These are phyloP conservation scores for Fonsecaea nubica DNA, from an alignment of 2,329 filamentous ascomycete species.

Conservation along the genomic window DNA sequence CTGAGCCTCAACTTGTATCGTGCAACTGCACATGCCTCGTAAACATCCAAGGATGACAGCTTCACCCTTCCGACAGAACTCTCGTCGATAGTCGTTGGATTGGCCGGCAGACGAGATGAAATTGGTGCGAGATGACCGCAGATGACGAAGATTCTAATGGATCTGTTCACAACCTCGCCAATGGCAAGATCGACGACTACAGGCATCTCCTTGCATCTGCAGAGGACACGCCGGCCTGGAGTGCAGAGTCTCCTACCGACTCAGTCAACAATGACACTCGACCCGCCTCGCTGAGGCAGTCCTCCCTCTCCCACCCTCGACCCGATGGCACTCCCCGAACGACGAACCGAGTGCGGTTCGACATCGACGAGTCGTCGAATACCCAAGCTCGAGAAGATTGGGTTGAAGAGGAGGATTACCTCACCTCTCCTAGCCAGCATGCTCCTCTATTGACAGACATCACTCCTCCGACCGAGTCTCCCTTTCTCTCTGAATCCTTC, in stretches of 20 bases:
- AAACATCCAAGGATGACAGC: slow-evolving; percentile 5
- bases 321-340: slow-evolving; percentile 62
- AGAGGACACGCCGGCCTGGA: slow-evolving; percentile 36
- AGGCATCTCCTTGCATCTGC: slow-evolving; percentile 25
- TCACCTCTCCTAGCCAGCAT: slow-evolving; percentile 59
- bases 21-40: not conserved
- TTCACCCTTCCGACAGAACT: not conserved
- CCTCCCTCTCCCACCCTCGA: slow-evolving; percentile 50
- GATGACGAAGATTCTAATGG: slow-evolving; percentile 36
- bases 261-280: slow-evolving; percentile 27
- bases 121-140: slow-evolving; percentile 37
- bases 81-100: not conserved
- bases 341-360: slow-evolving; percentile 77
- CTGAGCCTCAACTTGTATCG: not conserved
- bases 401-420: slow-evolving; percentile 66
- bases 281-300: slow-evolving; percentile 45
- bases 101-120: slow-evolving; percentile 30
- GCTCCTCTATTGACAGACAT: slow-evolving; percentile 80
- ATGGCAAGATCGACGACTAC: slow-evolving; percentile 33
- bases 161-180: slow-evolving; percentile 24
- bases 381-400: slow-evolving; percentile 40
- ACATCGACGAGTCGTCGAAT: slow-evolving; percentile 46
- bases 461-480: slow-evolving; percentile 77
- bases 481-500: slow-evolving; percentile 65
- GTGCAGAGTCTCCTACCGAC: slow-evolving; percentile 33